phyloP scores from a whole-genome alignment of 305 asterid species.

The Fraxinus albicans region DNA sequence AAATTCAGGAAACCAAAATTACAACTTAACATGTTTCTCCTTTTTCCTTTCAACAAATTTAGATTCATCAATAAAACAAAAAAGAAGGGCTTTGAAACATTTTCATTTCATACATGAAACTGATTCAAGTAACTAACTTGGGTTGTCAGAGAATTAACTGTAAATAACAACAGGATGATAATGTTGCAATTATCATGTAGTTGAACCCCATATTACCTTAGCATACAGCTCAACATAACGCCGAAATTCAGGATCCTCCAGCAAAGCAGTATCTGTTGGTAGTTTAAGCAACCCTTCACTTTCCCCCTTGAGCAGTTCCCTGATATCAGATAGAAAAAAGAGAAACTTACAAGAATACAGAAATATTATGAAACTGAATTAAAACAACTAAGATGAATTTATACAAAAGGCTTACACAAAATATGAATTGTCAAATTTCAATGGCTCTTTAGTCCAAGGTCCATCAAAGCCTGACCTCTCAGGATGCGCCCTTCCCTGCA shows the following conservation, averaged over 20 bases:
- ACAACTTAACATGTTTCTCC: background rate
- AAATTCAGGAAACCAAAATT: background rate
- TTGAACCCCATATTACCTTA: conserved; percentile 31
- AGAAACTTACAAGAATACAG: background rate
- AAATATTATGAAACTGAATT: background rate
- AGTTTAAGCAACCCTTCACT: conserved; percentile 47
- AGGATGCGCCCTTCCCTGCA: conserved; percentile 55
- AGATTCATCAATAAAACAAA: background rate
- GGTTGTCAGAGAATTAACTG: background rate
- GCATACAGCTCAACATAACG: conserved; percentile 48
- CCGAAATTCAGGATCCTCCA: conserved; percentile 47
- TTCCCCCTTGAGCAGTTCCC: conserved; percentile 50
- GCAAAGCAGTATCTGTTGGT: conserved; percentile 41
- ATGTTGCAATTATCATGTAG: background rate
- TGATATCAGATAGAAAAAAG: conserved; percentile 5
- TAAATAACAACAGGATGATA: background rate
- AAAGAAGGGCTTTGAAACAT: background rate
- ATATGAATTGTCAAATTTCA: conserved; percentile 52
- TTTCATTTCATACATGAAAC: background rate
- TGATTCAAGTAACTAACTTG: background rate
- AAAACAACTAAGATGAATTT: background rate
- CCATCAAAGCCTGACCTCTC: conserved; percentile 58
- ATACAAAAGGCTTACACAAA: conserved; percentile 33
- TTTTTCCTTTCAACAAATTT: background rate
- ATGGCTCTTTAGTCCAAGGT: conserved; percentile 48